Percentiles rank a stretch among this genome's conserved stretches.
phyloP scores from a whole-genome alignment of 2,329 filamentous ascomycete species.

The Paraconiothyrium brasiliense region DNA sequence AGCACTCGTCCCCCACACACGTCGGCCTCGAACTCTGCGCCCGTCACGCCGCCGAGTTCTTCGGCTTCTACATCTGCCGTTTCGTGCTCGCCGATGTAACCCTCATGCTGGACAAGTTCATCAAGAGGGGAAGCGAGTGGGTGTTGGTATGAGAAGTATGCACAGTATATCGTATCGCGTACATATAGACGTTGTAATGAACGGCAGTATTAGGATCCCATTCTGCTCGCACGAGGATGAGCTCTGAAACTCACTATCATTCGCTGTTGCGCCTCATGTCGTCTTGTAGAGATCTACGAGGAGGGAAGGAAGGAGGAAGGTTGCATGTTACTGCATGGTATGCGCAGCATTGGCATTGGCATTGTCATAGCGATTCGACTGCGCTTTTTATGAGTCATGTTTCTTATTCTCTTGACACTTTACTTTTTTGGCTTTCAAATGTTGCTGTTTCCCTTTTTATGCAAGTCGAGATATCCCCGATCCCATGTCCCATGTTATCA shows the following conservation, averaged over 20 bases:
- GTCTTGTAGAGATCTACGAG: not conserved
- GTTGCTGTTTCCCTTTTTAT: slow-evolving; percentile 3
- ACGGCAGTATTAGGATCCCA: slow-evolving; percentile 15
- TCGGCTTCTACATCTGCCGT: slow-evolving; percentile 94
- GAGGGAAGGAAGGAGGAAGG: not conserved
- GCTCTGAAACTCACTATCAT: slow-evolving; percentile 11
- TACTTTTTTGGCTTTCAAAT: slow-evolving; percentile 2
- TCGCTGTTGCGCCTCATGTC: not conserved
- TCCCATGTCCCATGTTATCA: not conserved
- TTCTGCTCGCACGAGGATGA: not conserved
- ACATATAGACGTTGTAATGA: slow-evolving; percentile 13
- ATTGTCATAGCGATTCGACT: slow-evolving; percentile 3
- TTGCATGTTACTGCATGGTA: slow-evolving; percentile 3
- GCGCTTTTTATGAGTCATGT: slow-evolving; percentile 14
- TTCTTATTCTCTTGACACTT: slow-evolving; percentile 4
- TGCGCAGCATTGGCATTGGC: not conserved
- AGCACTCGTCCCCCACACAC: slow-evolving; percentile 91
- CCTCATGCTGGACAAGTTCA: slow-evolving; percentile 91
- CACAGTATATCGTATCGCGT: not conserved
- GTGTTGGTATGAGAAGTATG: slow-evolving; percentile 65
- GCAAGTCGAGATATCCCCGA: slow-evolving; percentile 19
- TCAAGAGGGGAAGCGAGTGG: slow-evolving; percentile 97
- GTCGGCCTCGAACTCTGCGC: slow-evolving; percentile 94
- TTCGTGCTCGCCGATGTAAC: slow-evolving; percentile 90
- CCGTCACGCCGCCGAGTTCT: slow-evolving; percentile 95